phyloP scores from a whole-genome alignment of 371 early-diverging fungal genomes.

The Saksenaea oblongispora region DNA sequence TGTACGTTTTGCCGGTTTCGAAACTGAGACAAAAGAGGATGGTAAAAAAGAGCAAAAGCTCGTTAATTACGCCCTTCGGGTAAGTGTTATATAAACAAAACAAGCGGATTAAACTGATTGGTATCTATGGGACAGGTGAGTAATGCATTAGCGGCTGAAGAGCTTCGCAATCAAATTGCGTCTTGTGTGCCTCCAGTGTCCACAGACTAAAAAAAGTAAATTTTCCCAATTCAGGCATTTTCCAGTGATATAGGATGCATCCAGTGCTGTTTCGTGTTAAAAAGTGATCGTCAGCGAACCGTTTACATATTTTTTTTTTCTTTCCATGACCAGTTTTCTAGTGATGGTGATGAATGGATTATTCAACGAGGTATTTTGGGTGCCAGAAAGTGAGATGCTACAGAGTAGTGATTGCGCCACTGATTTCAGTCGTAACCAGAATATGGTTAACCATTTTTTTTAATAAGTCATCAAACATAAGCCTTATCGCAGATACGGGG shows the following conservation, averaged over 20 bases:
- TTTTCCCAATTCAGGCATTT: neutral
- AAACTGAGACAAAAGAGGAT: slow-evolving; percentile 28
- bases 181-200: slow-evolving; percentile 4
- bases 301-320: neutral
- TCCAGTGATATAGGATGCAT: neutral
- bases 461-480: too few relatives aligned
- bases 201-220: neutral
- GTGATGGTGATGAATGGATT: too few relatives aligned
- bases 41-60: slow-evolving; percentile 33
- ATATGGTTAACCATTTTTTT: too few relatives aligned
- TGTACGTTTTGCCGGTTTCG: slow-evolving; percentile 57
- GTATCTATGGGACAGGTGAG: slow-evolving; percentile 5
- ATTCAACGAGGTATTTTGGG: too few relatives aligned
- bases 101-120: neutral
- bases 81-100: slow-evolving; percentile 7
- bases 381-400: too few relatives aligned
- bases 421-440: too few relatives aligned
- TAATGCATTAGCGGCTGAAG: slow-evolving; percentile 11
- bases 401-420: too few relatives aligned
- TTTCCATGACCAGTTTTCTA: too few relatives aligned
- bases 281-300: neutral
- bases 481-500: too few relatives aligned
- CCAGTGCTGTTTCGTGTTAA: neutral
- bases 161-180: slow-evolving; percentile 12
- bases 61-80: slow-evolving; percentile 49